These are phyloP conservation scores for Fraxinus pennsylvanica DNA, from an alignment of 257 asterid species.

Conservation along the genomic window DNA sequence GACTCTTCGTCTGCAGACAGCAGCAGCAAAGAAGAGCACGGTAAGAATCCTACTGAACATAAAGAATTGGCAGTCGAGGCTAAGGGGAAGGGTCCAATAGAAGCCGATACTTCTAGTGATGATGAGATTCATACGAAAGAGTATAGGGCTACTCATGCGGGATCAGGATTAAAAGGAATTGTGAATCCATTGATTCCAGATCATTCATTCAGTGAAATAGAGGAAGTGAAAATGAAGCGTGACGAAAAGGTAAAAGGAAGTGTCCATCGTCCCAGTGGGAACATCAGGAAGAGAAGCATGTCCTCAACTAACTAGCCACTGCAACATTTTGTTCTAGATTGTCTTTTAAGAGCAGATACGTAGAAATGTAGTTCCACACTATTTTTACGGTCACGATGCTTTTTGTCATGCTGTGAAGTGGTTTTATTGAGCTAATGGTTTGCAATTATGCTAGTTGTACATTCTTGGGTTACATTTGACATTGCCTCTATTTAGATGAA, in stretches of 20 bases:
- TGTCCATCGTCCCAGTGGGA: slow-evolving; percentile 27
- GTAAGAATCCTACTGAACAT: slow-evolving; percentile 22
- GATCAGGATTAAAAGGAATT: slow-evolving; percentile 27
- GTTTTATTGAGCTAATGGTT: no score
- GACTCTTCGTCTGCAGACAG: slow-evolving; percentile 34
- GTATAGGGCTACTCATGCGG: slow-evolving; percentile 20
- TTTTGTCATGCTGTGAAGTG: no score
- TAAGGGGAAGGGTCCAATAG: slow-evolving; percentile 50
- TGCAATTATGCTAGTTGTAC: no score
- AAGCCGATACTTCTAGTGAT: slow-evolving; percentile 39
- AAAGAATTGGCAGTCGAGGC: slow-evolving; percentile 28
- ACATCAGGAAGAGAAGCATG: slow-evolving; percentile 63
- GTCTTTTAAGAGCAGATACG: neutral
- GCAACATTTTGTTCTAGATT: neutral
- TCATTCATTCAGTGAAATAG: slow-evolving; percentile 38
- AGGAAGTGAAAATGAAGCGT: slow-evolving; percentile 30
- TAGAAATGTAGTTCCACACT: no score
- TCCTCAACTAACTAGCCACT: slow-evolving; percentile 30
- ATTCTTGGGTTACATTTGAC: no score
- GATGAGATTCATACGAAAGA: slow-evolving; percentile 40
- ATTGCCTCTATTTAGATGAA: no score
- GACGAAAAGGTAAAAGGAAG: slow-evolving; percentile 18
- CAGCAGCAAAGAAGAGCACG: slow-evolving; percentile 28
- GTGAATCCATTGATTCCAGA: slow-evolving; percentile 28
- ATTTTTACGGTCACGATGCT: no score